phyloP scores from a whole-genome alignment of 2,329 filamentous ascomycete species.

The Nigrospora sphaerica region DNA sequence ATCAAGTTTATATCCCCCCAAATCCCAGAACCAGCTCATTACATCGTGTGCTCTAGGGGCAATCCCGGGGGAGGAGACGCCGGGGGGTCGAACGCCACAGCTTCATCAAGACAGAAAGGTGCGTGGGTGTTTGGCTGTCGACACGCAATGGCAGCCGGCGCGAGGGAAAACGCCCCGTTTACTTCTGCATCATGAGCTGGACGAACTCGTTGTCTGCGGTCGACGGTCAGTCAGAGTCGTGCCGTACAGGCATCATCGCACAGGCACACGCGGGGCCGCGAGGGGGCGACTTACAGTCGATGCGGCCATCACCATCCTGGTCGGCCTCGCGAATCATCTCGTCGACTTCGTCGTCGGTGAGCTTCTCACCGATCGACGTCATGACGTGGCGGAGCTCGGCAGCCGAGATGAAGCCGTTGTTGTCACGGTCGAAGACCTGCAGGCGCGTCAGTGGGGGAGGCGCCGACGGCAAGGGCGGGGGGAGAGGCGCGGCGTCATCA shows the following conservation, averaged over 20 bases:
- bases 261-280: too few species aligned
- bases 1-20: too few species aligned
- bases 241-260: neutral
- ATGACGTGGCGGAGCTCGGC: slow-evolving; percentile 85
- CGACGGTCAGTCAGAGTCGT: slow-evolving; percentile 14
- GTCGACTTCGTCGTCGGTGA: slow-evolving; percentile 84
- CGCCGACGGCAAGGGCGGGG: neutral
- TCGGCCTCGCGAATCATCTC: slow-evolving; percentile 92
- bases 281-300: slow-evolving; percentile 61
- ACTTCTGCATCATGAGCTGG: slow-evolving; percentile 95
- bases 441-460: neutral
- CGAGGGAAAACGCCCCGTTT: slow-evolving; percentile 28
- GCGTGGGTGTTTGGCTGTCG: too few species aligned
- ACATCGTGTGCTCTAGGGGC: too few species aligned
- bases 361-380: slow-evolving; percentile 87
- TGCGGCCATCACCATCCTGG: slow-evolving; percentile 82
- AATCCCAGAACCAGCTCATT: too few species aligned
- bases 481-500: neutral
- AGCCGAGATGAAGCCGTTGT: slow-evolving; percentile 87
- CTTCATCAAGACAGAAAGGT: too few species aligned
- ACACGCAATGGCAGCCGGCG: too few species aligned
- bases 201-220: slow-evolving; percentile 79
- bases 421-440: slow-evolving; percentile 77
- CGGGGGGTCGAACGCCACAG: too few species aligned
- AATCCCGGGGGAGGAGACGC: too few species aligned